Percentiles rank a stretch among this genome's conserved stretches.
phyloP scores from a whole-genome alignment of 176 grass and related monocot species.

The Aechmea fasciata region DNA sequence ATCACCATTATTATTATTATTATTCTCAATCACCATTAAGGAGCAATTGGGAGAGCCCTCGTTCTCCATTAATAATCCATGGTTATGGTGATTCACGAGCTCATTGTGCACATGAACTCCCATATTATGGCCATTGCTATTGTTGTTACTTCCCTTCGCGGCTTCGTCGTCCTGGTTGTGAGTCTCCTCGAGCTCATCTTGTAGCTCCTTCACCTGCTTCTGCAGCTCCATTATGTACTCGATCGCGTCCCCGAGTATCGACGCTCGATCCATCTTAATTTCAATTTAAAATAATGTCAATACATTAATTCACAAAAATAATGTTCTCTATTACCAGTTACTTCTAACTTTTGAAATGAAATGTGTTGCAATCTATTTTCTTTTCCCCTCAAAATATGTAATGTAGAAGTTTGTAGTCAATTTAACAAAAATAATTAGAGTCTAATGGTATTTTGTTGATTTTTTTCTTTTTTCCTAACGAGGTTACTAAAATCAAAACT shows the following conservation, averaged over 20 bases:
- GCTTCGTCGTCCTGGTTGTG: constrained; percentile 6
- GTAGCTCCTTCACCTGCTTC: constrained; percentile 74
- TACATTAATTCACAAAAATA: too few relatives aligned
- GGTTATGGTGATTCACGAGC: too few relatives aligned
- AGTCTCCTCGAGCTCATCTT: constrained; percentile 76
- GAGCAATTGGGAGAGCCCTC: constrained; percentile 33
- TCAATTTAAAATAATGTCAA: not conserved
- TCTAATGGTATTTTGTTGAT: too few relatives aligned
- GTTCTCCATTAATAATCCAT: constrained; percentile 3
- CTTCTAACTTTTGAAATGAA: too few relatives aligned
- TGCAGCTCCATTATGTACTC: constrained; percentile 81
- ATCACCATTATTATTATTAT: not conserved
- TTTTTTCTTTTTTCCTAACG: too few relatives aligned
- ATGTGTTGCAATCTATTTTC: too few relatives aligned
- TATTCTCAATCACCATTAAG: not conserved
- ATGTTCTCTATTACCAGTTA: too few relatives aligned
- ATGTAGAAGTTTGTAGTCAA: too few relatives aligned
- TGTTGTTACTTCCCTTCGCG: constrained; percentile 14
- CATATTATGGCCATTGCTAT: constrained; percentile 11
- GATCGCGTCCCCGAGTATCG: constrained; percentile 85
- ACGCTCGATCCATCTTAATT: constrained; percentile 75
- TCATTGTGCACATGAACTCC: not conserved
- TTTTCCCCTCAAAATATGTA: too few relatives aligned
- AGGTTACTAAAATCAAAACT: too few relatives aligned
- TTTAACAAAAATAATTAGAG: too few relatives aligned